Percentiles rank a stretch among this genome's conserved stretches.
Conservation (phyloP, 2,329 filamentous ascomycete species). For the Fusarium caatingaense region DNA sequence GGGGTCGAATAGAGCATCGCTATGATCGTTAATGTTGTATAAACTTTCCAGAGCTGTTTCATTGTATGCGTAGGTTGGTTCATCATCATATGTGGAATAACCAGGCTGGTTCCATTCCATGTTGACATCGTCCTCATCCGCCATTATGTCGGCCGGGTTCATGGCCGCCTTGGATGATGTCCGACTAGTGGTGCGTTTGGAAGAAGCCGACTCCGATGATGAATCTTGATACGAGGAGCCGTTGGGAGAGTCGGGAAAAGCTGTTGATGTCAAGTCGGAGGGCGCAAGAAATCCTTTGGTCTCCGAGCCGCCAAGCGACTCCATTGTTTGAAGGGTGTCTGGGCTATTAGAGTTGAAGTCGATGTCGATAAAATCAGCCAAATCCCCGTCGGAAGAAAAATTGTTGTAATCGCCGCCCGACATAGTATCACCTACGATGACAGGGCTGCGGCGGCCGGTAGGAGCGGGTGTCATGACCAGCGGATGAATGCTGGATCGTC, state of each 20-base stretch:
- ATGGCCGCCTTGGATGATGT: slow-evolving; percentile 59
- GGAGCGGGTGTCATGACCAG: slow-evolving; percentile 53
- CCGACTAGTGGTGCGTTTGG: slow-evolving; percentile 60
- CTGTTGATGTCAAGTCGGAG: slow-evolving; percentile 52
- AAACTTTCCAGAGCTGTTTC: slow-evolving; percentile 45
- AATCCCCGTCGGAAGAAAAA: slow-evolving; percentile 52
- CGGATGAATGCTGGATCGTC: slow-evolving; percentile 36
- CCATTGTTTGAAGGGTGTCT: slow-evolving; percentile 52
- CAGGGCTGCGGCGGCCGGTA: slow-evolving; percentile 52
- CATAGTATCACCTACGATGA: slow-evolving; percentile 54
- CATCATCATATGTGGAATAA: slow-evolving; percentile 54
- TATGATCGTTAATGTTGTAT: slow-evolving; percentile 49
- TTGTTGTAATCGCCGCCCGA: slow-evolving; percentile 54
- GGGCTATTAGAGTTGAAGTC: slow-evolving; percentile 52
- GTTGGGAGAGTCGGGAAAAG: slow-evolving; percentile 55
- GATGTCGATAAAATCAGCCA: slow-evolving; percentile 52
- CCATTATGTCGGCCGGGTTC: slow-evolving; percentile 56
- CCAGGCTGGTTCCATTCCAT: slow-evolving; percentile 57
- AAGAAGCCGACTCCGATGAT: slow-evolving; percentile 63
- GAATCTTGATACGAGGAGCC: slow-evolving; percentile 61
- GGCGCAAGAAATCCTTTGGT: slow-evolving; percentile 50
- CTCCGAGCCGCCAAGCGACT: slow-evolving; percentile 47
- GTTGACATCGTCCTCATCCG: slow-evolving; percentile 57
- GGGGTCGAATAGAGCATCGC: slow-evolving; percentile 60
- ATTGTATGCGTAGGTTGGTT: slow-evolving; percentile 50